Percentiles rank a stretch among this genome's conserved stretches.
phyloP scores from a whole-genome alignment of 768 basidiomycete genomes.

The Strobilomyces dryophilus region DNA sequence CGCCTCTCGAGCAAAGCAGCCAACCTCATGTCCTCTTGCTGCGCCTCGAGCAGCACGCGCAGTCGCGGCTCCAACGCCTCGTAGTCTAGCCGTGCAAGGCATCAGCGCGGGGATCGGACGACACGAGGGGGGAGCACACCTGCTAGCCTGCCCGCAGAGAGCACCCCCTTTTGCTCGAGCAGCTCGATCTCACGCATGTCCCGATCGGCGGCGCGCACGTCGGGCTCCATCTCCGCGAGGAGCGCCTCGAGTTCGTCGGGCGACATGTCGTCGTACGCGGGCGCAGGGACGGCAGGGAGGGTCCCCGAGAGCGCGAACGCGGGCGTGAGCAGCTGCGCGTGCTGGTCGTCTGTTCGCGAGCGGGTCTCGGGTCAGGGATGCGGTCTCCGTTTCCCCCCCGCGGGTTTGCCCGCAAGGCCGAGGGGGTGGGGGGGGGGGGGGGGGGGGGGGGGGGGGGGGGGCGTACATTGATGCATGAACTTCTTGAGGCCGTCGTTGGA shows the following conservation, averaged over 20 bases:
- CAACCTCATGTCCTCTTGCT: conserved; percentile 55
- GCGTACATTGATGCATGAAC: conserved; percentile 73
- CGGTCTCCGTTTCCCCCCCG: too few species aligned
- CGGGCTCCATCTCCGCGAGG: conserved; percentile 75
- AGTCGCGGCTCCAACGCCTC: conserved; percentile 67
- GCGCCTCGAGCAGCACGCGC: conserved; percentile 49
- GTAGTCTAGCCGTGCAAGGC: conserved; percentile 40
- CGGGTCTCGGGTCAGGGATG: neutral
- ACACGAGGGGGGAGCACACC: conserved; percentile 34
- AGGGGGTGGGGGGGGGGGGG: neutral
- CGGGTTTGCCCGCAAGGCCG: too few species aligned
- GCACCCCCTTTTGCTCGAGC: conserved; percentile 66
- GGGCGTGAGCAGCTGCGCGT: conserved; percentile 70
- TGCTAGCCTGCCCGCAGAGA: conserved; percentile 65
- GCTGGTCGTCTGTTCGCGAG: conserved; percentile 57
- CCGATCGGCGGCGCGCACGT: conserved; percentile 77
- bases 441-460: too few species aligned
- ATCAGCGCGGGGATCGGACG: neutral
- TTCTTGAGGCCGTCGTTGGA: conserved; percentile 66
- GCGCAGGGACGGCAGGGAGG: conserved; percentile 38
- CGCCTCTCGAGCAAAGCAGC: conserved; percentile 61
- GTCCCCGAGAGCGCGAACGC: conserved; percentile 71
- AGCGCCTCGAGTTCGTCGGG: conserved; percentile 66
- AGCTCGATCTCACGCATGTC: conserved; percentile 76
- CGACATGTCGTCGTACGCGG: conserved; percentile 63